Conservation (phyloP, 2,329 filamentous ascomycete species). For the Cryphonectria japonica region DNA sequence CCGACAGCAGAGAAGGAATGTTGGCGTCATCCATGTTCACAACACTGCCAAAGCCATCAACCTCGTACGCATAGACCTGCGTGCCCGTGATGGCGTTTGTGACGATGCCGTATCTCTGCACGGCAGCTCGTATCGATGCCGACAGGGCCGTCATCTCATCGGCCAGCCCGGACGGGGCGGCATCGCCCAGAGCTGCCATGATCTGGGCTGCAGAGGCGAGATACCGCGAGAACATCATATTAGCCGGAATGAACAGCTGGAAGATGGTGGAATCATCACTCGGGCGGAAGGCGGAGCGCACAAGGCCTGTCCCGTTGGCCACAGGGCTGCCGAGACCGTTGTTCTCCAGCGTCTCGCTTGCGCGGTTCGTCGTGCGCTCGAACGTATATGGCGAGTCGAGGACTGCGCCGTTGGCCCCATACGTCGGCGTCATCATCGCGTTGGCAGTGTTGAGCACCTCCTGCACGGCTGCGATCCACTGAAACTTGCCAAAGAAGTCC, state of each 20-base stretch:
- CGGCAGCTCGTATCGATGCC: constrained; percentile 47
- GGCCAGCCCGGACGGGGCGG: constrained; percentile 51
- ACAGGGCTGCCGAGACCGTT: constrained; percentile 80
- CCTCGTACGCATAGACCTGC: constrained; percentile 68
- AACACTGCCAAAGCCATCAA: constrained; percentile 68
- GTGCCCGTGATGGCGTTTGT: constrained; percentile 22
- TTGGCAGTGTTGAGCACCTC: constrained; percentile 70
- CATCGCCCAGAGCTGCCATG: constrained; percentile 46
- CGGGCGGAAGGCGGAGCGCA: constrained; percentile 86
- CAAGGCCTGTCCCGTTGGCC: constrained; percentile 75
- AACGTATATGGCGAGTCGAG: constrained; percentile 72
- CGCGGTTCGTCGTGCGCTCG: constrained; percentile 69
- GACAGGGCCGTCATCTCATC: constrained; percentile 61
- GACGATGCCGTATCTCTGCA: constrained; percentile 53
- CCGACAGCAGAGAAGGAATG: constrained; percentile 63
- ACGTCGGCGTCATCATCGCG: constrained; percentile 75
- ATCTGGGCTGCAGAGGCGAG: constrained; percentile 55
- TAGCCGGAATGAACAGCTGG: constrained; percentile 86
- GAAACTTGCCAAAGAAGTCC: constrained; percentile 71
- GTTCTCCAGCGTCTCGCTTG: constrained; percentile 82
- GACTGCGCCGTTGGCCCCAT: constrained; percentile 62
- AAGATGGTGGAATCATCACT: constrained; percentile 87
- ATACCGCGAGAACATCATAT: constrained; percentile 78
- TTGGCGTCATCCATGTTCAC: constrained; percentile 71
- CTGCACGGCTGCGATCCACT: constrained; percentile 75